A percentile compares a stretch with the other conserved stretches of the same genome.
Evolutionary conservation across 257 asterid genomes (phyloP).

Genomic region (Fraxinus anomala): DNA sequence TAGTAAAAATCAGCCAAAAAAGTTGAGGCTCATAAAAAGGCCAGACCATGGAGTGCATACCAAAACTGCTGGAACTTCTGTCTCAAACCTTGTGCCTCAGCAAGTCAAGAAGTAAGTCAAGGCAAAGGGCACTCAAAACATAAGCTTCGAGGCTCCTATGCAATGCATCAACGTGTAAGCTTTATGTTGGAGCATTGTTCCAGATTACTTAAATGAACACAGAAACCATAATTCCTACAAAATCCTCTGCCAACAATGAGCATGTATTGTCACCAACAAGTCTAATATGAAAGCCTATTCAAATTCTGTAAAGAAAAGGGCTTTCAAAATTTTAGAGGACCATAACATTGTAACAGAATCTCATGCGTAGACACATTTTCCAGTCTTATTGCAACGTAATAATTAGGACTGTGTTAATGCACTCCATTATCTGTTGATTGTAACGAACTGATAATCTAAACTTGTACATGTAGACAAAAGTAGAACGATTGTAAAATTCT

Average conservation of each 20-base stretch:
- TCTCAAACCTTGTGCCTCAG: neutral
- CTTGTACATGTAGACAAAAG: neutral
- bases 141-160: neutral
- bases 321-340: neutral
- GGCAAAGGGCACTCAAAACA: neutral
- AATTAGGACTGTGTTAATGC: neutral
- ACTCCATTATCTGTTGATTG: neutral
- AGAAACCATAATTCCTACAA: neutral
- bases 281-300: neutral
- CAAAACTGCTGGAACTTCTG: neutral
- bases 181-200: neutral
- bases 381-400: neutral
- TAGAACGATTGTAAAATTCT: neutral
- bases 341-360: neutral
- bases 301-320: neutral
- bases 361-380: neutral
- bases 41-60: neutral
- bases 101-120: neutral
- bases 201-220: neutral
- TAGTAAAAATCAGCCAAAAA: too few relatives aligned
- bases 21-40: too few relatives aligned
- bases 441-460: neutral
- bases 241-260: neutral
- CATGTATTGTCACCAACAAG: neutral
- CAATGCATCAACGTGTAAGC: neutral